These are phyloP conservation scores for Ceratocystis variospora DNA, from an alignment of 2,329 filamentous ascomycete genomes.

Conservation along the genomic window DNA sequence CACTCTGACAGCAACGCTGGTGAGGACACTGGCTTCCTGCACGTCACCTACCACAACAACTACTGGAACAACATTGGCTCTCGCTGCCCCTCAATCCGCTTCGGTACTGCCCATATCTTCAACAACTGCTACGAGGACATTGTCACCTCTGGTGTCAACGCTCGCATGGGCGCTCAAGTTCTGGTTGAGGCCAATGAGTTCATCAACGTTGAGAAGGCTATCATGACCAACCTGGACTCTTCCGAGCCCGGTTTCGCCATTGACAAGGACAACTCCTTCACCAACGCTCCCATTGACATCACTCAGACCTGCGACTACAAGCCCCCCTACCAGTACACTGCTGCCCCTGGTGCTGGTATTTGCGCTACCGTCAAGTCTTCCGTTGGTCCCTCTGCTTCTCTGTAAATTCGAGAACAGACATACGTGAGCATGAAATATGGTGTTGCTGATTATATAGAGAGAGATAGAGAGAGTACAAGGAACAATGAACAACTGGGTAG, in stretches of 20 bases:
- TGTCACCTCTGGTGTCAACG: constrained; percentile 37
- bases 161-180: constrained; percentile 38
- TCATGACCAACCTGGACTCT: constrained; percentile 32
- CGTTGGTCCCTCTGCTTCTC: constrained; percentile 19
- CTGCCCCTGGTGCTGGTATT: constrained; percentile 20
- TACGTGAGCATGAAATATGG: background rate
- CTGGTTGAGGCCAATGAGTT: constrained; percentile 41
- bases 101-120: constrained; percentile 44
- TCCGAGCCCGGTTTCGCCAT: constrained; percentile 32
- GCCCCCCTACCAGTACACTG: constrained; percentile 27
- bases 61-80: constrained; percentile 47
- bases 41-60: constrained; percentile 48
- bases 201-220: constrained; percentile 30
- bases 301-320: constrained; percentile 25
- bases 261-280: constrained; percentile 33
- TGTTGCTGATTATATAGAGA: background rate
- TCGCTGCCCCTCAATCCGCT: constrained; percentile 44
- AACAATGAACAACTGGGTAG: background rate
- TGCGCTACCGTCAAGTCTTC: constrained; percentile 21
- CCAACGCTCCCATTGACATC: constrained; percentile 26
- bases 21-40: constrained; percentile 45
- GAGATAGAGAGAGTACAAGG: background rate
- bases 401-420: constrained; percentile 10
- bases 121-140: constrained; percentile 33
- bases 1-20: constrained; percentile 44